Evolutionary conservation across 495 filamentous ascomycete genomes (phyloP).

Genomic region (Penicillium desertorum): DNA sequence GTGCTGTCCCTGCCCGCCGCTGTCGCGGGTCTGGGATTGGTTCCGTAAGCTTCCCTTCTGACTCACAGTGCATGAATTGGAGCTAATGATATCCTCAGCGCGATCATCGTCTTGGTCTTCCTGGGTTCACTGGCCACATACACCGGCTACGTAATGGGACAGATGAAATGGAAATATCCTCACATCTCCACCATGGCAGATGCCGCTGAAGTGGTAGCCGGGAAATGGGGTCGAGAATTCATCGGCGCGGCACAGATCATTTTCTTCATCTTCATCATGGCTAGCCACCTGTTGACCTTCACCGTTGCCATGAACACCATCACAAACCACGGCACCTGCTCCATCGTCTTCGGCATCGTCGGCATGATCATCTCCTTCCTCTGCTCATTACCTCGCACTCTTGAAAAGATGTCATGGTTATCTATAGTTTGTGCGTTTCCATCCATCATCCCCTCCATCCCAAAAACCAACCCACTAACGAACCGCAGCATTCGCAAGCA

Average conservation of each 20-base stretch:
- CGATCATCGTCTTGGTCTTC: conserved; percentile 62
- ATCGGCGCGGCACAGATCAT: conserved; percentile 61
- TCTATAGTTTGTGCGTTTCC: conserved; percentile 59
- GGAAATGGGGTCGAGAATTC: conserved; percentile 62
- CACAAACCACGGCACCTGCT: conserved; percentile 64
- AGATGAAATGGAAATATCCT: conserved; percentile 72
- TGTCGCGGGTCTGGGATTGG: conserved; percentile 64
- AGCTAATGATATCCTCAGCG: conserved; percentile 36
- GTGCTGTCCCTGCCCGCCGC: conserved; percentile 63
- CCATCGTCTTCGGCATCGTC: conserved; percentile 66
- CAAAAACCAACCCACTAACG: conserved; percentile 23
- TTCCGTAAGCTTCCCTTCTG: conserved; percentile 36
- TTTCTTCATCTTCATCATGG: conserved; percentile 75
- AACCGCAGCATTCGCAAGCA: conserved; percentile 60
- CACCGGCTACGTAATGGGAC: conserved; percentile 74
- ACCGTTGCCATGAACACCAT: conserved; percentile 71
- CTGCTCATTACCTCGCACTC: conserved; percentile 64
- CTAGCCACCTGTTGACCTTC: conserved; percentile 74
- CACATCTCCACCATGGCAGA: conserved; percentile 73
- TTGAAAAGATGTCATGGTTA: conserved; percentile 60
- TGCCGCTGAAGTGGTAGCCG: conserved; percentile 64
- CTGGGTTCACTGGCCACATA: conserved; percentile 72
- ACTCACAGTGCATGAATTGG: background rate
- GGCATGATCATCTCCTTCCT: conserved; percentile 65
- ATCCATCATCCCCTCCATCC: background rate